Conservation (phyloP, 2,329 filamentous ascomycete species). For the Hypocreales sp. region DNA sequence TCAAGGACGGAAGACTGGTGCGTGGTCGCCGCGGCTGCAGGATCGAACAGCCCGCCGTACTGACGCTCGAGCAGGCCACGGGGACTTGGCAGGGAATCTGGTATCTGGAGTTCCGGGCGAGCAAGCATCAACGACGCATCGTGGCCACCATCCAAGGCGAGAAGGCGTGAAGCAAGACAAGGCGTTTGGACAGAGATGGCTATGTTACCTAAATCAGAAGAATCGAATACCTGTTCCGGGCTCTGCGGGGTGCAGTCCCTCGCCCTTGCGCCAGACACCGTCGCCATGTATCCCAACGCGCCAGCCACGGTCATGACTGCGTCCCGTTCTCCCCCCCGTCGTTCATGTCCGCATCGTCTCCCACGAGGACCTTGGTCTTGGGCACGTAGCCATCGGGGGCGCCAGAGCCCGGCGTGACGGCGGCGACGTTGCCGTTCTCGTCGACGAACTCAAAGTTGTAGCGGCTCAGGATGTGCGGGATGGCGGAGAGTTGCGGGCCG, state of each 20-base stretch:
- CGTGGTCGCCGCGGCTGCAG: too few species aligned
- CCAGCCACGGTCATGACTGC: constrained; percentile 8
- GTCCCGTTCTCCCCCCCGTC: constrained; percentile 33
- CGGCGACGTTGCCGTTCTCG: constrained; percentile 76
- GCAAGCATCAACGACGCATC: constrained; percentile 63
- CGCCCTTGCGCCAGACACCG: constrained; percentile 19
- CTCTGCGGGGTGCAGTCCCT: constrained; percentile 4
- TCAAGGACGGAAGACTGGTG: constrained; percentile 67
- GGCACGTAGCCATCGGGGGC: constrained; percentile 42
- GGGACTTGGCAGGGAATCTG: constrained; percentile 81
- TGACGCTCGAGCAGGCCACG: too few species aligned
- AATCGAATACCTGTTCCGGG: constrained; percentile 1
- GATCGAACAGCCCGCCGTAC: too few species aligned
- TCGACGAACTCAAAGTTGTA: constrained; percentile 98
- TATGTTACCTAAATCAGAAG: constrained; percentile 1
- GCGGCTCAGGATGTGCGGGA: constrained; percentile 82
- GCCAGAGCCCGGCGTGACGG: constrained; percentile 61
- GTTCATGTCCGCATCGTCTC: constrained; percentile 46
- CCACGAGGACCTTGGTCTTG: constrained; percentile 50
- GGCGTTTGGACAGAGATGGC: neutral
- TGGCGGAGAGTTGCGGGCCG: constrained; percentile 88
- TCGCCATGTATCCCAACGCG: constrained; percentile 13
- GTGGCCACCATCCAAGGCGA: constrained; percentile 93
- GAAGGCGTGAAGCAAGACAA: constrained; percentile 25
- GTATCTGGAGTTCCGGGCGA: constrained; percentile 78